Conservation (phyloP, 768 basidiomycete genomes). For the Mrakia frigida region DNA sequence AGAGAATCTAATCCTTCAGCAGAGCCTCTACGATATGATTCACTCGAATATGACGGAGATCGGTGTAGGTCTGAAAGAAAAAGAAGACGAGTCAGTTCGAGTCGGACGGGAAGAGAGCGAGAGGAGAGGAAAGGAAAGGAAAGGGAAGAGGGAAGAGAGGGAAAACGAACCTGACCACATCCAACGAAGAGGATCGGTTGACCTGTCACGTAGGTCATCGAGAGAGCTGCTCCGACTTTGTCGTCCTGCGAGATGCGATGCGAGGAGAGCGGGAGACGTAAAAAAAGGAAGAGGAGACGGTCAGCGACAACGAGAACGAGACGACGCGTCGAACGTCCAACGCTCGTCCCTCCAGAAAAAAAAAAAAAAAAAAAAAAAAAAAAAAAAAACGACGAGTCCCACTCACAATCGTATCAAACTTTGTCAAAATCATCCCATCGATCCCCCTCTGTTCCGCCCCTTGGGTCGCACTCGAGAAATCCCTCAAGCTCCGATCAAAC, state of each 20-base stretch:
- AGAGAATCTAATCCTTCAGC: conserved; percentile 57
- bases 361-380: no score
- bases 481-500: conserved; percentile 87
- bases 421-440: conserved; percentile 96
- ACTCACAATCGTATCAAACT: conserved; percentile 94
- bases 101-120: not conserved
- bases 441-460: conserved; percentile 75
- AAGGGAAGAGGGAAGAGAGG: conserved; percentile 21
- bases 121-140: conserved; percentile 7
- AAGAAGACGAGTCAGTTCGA: not conserved
- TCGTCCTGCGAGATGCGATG: conserved; percentile 49
- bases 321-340: not conserved
- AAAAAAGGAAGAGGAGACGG: not conserved
- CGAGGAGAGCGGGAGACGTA: not conserved
- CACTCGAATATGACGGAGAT: conserved; percentile 83
- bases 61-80: conserved; percentile 80
- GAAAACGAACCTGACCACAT: conserved; percentile 74
- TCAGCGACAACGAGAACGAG: not conserved
- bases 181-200: conserved; percentile 98
- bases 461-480: conserved; percentile 72
- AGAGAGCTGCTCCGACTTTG: conserved; percentile 86
- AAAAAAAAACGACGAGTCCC: no score
- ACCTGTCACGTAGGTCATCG: conserved; percentile 98
- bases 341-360: no score
- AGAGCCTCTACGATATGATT: conserved; percentile 91